A percentile compares a stretch with the other conserved stretches of the same genome.
phyloP scores from a whole-genome alignment of 441 rosid genomes.

The Breynia disticha region DNA sequence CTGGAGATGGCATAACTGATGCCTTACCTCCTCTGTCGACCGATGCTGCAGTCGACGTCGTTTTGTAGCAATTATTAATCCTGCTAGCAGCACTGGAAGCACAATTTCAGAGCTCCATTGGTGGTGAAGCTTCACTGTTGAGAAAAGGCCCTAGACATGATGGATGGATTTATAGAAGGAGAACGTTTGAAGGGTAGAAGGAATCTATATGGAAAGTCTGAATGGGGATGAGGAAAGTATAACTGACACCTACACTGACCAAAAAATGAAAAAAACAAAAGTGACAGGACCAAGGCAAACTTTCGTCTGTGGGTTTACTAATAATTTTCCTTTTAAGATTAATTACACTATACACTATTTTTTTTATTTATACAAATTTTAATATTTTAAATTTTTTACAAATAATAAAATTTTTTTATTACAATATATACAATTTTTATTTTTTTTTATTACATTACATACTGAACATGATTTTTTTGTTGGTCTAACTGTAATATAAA shows the following conservation, averaged over 20 bases:
- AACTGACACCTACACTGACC: slow-evolving; percentile 26
- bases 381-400: no score
- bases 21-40: slow-evolving; percentile 10
- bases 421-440: no score
- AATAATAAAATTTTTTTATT: no score
- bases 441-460: no score
- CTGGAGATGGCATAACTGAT: slow-evolving; percentile 24
- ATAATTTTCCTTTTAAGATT: no score
- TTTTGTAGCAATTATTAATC: slow-evolving; percentile 39
- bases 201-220: slow-evolving; percentile 28
- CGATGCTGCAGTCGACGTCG: slow-evolving; percentile 24
- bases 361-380: no score
- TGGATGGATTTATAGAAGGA: slow-evolving; percentile 22
- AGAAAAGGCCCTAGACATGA: background rate
- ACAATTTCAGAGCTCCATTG: slow-evolving; percentile 36
- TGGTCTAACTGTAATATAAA: no score
- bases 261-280: slow-evolving; percentile 23
- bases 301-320: no score
- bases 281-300: background rate
- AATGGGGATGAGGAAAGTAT: slow-evolving; percentile 11
- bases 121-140: background rate
- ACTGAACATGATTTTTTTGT: no score
- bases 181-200: slow-evolving; percentile 15
- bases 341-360: no score
- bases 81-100: slow-evolving; percentile 45